Evolutionary conservation across 1,284 basidiomycete species (phyloP), one percentile per base, ranked within the genome.

Genomic region (Ceratobasidium sp.): DNA sequence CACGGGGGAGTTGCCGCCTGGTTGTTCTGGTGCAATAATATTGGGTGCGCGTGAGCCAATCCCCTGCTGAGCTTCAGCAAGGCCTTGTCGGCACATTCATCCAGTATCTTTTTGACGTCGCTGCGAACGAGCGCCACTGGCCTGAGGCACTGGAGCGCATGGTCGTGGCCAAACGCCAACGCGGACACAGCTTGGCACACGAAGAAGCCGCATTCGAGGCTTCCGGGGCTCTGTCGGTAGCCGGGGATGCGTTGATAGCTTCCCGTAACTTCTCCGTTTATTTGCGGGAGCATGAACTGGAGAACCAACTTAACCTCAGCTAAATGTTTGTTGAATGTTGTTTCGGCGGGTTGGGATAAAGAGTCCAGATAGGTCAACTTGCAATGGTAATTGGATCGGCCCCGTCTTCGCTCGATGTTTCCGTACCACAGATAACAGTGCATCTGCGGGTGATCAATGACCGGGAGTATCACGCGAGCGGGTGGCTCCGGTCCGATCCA

Each of bases 111-210:
- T 7, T 11, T 58, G 29, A 58, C 16, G 8, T 31, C 29, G 19
- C 31, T 13, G 16, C 41, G 24, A 7, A 63, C 61, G 13, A n/a
- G 3, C 2, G 19, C 13, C 7, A 63, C 61, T 1, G 61, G 37
- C 2, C 2, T 9, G 8, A 63, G 61, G 27, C 22, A 11, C 14
- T 43, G 11, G 7, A 63, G 39, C 2, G 61, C 37, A 24, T 16
- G 9, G 8, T 43, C 24, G 24, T 13, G 19, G 27, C n/a, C 22
- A 24, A 27, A 31, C 3, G 41, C 61, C 37, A 63, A 29, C 2
- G 61, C 61, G 14, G 61, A 63, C 2, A 43, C 27, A 14, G 61
- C 61, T 27, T 63, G 61, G 41, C 61, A 63, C 9, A 43, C 41
- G 14, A 46, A 63, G 14, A 43, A 24, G 4, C 61, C 61, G 29